Evolutionary conservation across 495 filamentous ascomycete genomes (phyloP), one percentile per base, ranked within the genome.

Genomic region (Aspergillus cristatus): DNA sequence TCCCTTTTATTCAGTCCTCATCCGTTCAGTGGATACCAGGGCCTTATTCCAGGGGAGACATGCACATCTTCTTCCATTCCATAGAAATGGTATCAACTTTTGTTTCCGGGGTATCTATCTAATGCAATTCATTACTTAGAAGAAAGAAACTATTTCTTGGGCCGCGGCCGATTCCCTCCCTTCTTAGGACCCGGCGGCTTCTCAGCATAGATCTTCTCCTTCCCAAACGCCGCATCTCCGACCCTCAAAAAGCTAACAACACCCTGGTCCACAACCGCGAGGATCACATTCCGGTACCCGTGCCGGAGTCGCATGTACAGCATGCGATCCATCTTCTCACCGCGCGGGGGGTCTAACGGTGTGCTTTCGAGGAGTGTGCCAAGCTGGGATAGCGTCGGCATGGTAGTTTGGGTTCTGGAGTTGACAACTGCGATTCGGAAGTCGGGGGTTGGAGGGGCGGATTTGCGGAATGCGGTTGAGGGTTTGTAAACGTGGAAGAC

Each of bases 201-300:
- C 6, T 37, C 33, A 22, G 77, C 70, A 48, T 74, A 89, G 13
- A 94, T 35, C 59, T 60, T 74, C 59, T 93, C 88, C 42, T 75
- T 76, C 16, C 71, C 80, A 60, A 96, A 94, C 10, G 74, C 81
- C 8, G 78, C 79, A 62, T 96, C 88, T 6, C 68, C 78, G 37
- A 94, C 62, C 25, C 83, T 72, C 34, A 95, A 58, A 54, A 85
- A 98, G 52, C 88, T 96, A 20, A 87, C 81, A 18, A 98, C 70
- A 0, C 91, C 91, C 39, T 86, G 72, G 51, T 97, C 91, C 7
- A 94, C 85, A 4, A 97, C 75, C 0, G 89, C 91, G 13, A 98
- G 48, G 34, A 95, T 63, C 6, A 87, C 86, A 55, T 84, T 87
- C 41, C 87, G 72, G 53, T 84, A 81, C 10, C 86, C 91, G 38